Evolutionary conservation across 2,329 filamentous ascomycete species (phyloP).

Genomic region (Fusarium pseudocircinatum): DNA sequence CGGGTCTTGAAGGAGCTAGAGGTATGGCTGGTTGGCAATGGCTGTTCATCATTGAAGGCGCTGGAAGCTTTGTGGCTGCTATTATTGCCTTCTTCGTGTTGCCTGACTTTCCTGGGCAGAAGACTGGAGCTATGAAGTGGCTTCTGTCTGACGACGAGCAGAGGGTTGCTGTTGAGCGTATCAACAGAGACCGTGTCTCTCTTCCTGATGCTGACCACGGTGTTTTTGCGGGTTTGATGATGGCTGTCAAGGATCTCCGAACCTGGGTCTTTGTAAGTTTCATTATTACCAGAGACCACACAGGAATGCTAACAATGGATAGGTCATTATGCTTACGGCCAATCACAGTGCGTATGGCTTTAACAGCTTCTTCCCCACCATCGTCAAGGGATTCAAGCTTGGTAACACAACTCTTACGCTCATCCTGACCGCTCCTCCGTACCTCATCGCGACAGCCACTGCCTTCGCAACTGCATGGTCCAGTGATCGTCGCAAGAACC

Average conservation of each 20-base stretch:
- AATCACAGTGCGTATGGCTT: slow-evolving; percentile 12
- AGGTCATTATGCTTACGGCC: slow-evolving; percentile 1
- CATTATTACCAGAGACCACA: rapidly evolving
- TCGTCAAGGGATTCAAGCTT: neutral
- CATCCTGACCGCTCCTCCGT: neutral
- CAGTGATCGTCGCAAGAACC: slow-evolving; percentile 32
- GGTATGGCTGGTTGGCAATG: slow-evolving; percentile 53
- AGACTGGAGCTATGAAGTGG: slow-evolving; percentile 38
- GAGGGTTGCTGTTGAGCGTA: slow-evolving; percentile 36
- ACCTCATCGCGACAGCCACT: neutral
- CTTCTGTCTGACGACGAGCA: slow-evolving; percentile 38
- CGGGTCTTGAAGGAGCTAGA: slow-evolving; percentile 25
- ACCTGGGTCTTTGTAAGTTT: slow-evolving; percentile 35
- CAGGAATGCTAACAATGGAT: neutral
- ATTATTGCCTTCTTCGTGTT: slow-evolving; percentile 27
- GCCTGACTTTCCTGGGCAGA: slow-evolving; percentile 39
- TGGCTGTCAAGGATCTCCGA: slow-evolving; percentile 37
- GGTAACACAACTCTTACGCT: neutral
- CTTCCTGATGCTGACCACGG: slow-evolving; percentile 32
- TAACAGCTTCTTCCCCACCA: slow-evolving; percentile 12
- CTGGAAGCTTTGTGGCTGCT: slow-evolving; percentile 29
- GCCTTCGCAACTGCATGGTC: slow-evolving; percentile 34
- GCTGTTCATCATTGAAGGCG: slow-evolving; percentile 52
- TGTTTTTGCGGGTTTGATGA: slow-evolving; percentile 37
- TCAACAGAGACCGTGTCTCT: slow-evolving; percentile 37